Conservation (phyloP, 1,139 yeast genomes). For the Suhomyces wounanorum region DNA sequence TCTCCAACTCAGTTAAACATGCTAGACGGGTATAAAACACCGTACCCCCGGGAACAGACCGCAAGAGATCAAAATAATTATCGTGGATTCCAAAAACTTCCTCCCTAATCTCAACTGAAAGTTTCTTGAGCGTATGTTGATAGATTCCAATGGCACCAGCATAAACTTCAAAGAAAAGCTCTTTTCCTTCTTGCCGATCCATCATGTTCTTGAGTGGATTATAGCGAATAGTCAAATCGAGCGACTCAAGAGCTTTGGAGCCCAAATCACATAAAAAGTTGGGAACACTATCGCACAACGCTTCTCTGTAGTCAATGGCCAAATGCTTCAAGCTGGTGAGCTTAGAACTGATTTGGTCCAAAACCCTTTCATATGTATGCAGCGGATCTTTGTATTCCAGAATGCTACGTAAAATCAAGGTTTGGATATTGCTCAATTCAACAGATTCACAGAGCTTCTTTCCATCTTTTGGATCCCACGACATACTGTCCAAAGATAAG, state of each 20-base stretch:
- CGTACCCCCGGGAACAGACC: constrained; percentile 13
- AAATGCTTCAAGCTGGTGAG: constrained; percentile 31
- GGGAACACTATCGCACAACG: constrained; percentile 43
- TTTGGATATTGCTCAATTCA: constrained; percentile 22
- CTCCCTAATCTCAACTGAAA: constrained; percentile 47
- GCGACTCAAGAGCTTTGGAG: constrained; percentile 20
- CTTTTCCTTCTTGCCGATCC: constrained; percentile 13
- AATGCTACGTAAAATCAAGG: constrained; percentile 30
- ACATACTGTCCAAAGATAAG: constrained; percentile 31
- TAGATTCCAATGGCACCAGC: constrained; percentile 30
- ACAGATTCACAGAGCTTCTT: constrained; percentile 22
- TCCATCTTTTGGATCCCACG: constrained; percentile 30
- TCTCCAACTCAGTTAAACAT: constrained; percentile 24
- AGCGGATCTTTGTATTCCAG: constrained; percentile 25
- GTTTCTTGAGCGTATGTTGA: constrained; percentile 24
- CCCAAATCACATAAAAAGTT: constrained; percentile 32
- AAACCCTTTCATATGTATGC: constrained; percentile 20
- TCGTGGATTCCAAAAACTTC: constrained; percentile 20
- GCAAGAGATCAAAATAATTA: constrained; percentile 9
- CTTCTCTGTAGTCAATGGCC: constrained; percentile 48
- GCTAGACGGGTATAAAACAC: constrained; percentile 10
- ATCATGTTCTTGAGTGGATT: constrained; percentile 37
- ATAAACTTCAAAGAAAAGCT: constrained; percentile 30
- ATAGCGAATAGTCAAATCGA: constrained; percentile 48
- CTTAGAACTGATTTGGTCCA: constrained; percentile 28